phyloP scores from a whole-genome alignment of 2,329 filamentous ascomycete genomes.

The Fusarium sp. region DNA sequence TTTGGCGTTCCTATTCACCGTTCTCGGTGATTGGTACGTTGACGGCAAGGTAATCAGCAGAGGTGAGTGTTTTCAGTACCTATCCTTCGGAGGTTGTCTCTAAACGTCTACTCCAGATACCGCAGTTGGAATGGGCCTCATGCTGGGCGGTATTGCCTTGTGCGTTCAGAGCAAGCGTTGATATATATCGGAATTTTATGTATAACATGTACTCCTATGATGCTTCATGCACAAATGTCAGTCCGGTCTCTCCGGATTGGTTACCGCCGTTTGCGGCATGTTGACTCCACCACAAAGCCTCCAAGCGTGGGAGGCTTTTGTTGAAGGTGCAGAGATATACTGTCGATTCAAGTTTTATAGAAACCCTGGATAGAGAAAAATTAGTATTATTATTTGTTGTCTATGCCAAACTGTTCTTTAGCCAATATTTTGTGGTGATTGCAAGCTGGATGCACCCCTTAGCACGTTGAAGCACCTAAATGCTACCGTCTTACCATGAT shows the following conservation, averaged over 20 bases:
- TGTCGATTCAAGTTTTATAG: background rate
- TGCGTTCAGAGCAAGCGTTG: slow-evolving; percentile 75
- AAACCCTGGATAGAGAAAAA: background rate
- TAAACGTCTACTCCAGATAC: slow-evolving; percentile 65
- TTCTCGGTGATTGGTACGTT: slow-evolving; percentile 93
- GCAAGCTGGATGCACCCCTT: background rate
- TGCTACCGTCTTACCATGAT: background rate
- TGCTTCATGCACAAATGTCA: slow-evolving; percentile 19
- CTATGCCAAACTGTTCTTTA: background rate
- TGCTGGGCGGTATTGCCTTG: slow-evolving; percentile 79
- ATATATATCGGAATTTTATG: slow-evolving; percentile 21
- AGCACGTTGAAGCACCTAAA: background rate
- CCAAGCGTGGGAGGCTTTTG: background rate
- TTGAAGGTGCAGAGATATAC: background rate
- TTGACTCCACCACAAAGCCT: slow-evolving; percentile 35
- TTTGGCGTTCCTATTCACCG: slow-evolving; percentile 93
- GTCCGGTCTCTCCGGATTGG: slow-evolving; percentile 35
- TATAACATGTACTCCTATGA: slow-evolving; percentile 9
- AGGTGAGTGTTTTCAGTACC: slow-evolving; percentile 60
- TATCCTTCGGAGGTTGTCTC: background rate
- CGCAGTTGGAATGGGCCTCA: slow-evolving; percentile 80
- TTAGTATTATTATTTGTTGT: background rate
- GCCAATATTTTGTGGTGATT: background rate
- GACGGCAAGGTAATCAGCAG: slow-evolving; percentile 88
- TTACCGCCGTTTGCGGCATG: slow-evolving; percentile 13